Conservation (phyloP, 768 basidiomycete species). For the Macrolepiota fuliginosa region DNA sequence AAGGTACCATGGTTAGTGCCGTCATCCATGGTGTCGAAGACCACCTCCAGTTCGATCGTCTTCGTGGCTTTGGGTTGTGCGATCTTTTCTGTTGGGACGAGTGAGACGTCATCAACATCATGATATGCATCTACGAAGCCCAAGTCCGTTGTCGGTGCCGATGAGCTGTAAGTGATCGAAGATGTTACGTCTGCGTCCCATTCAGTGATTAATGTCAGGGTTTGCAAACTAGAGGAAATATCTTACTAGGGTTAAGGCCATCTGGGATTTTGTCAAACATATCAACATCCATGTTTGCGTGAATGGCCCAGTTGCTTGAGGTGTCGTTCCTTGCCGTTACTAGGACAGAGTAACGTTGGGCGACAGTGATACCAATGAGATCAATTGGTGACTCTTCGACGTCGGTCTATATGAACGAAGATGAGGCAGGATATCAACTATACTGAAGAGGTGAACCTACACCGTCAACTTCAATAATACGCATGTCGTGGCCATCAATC, state of each 20-base stretch:
- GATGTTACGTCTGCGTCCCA: constrained; percentile 68
- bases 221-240: neutral
- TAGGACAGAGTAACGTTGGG: constrained; percentile 91
- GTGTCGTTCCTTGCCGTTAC: constrained; percentile 90
- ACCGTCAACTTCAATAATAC: constrained; percentile 81
- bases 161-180: constrained; percentile 70
- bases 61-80: constrained; percentile 51
- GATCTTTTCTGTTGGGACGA: constrained; percentile 59
- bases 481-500: constrained; percentile 88
- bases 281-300: constrained; percentile 83
- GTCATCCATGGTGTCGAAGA: constrained; percentile 83
- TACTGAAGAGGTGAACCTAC: constrained; percentile 40
- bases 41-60: constrained; percentile 67
- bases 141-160: constrained; percentile 48
- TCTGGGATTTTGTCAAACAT: constrained; percentile 89
- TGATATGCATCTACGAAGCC: constrained; percentile 56
- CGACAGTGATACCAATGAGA: constrained; percentile 72
- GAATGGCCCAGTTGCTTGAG: constrained; percentile 81
- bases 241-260: constrained; percentile 69
- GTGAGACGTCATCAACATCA: constrained; percentile 61
- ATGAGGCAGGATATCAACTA: neutral
- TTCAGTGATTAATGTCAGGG: neutral
- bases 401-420: constrained; percentile 54
- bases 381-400: constrained; percentile 71
- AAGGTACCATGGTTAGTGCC: constrained; percentile 85